Percentiles rank a stretch among this genome's conserved stretches.
These are phyloP conservation scores for Saturnispora bothae DNA, from an alignment of 805 yeast genomes.

Conservation along the genomic window DNA sequence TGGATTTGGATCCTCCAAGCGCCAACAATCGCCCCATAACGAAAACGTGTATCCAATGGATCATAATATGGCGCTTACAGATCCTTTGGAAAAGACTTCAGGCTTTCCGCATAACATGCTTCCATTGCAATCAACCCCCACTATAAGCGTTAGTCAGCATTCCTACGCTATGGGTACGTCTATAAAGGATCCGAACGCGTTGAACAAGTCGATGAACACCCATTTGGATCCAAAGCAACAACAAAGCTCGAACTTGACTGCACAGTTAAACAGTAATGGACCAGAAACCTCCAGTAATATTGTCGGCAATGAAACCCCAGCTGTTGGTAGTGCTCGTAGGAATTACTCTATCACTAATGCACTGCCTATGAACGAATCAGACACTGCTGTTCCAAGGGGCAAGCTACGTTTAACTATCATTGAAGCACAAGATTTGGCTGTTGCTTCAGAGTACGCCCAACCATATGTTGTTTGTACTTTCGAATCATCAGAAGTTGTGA, in stretches of 20 bases:
- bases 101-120: neutral
- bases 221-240: constrained; percentile 22
- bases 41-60: constrained; percentile 10
- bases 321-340: too few relatives aligned
- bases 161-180: constrained; percentile 65
- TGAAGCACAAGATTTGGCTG: constrained; percentile 63
- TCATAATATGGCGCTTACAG: constrained; percentile 9
- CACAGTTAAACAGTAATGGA: constrained; percentile 9
- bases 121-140: constrained; percentile 40
- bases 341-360: constrained; percentile 12
- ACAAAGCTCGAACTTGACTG: constrained; percentile 14
- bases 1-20: constrained; percentile 14
- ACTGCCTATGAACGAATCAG: constrained; percentile 16
- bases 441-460: constrained; percentile 43
- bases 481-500: constrained; percentile 83
- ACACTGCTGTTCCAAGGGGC: constrained; percentile 53
- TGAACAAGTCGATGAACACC: constrained; percentile 24
- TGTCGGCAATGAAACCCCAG: too few relatives aligned
- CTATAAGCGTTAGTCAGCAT: constrained; percentile 55
- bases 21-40: constrained; percentile 3
- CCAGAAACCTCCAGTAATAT: neutral
- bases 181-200: constrained; percentile 28
- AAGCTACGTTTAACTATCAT: constrained; percentile 70
- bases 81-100: constrained; percentile 7
- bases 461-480: constrained; percentile 90